Base-by-base conservation (phyloP, 148 eudicot species). In the Chenopodium berlandieri region DNA sequence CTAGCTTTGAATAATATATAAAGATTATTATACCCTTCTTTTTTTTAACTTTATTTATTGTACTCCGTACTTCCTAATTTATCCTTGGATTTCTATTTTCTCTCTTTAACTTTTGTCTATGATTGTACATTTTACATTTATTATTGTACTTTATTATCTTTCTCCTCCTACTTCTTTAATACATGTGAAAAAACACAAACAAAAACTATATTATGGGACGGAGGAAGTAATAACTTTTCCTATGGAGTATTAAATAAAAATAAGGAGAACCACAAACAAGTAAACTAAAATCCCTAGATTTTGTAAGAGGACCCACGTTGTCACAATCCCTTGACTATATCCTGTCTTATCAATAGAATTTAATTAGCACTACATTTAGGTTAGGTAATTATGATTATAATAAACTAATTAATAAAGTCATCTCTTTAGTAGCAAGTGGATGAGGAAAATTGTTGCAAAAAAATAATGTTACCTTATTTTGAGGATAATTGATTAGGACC, bases 401-500 rank as follows among this genome's bases (percentile, higher is more conserved):
- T n/a, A 50, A 10, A 9, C 6, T 20, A 13, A 11, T 56, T 14
- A 52, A 69, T 3, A 69, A 76, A 40, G n/a, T 11, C 25, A 75
- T 27, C 34, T 37, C 14, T 69, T 71, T 20, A 73, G 7, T 16
- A 9, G 86, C 79, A 83, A 79, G 86, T 79, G 75, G 86, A 79
- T 83, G 78, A 75, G 70, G 70, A 75, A 83, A 63, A 23, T 44
- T 63, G 67, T 44, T 70, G 34, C 79, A 44, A 4, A 56, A 37
- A 71, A 40, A 71, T 40, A 71, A 66, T 73, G 32, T 27, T 82
- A 75, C 46, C 73, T 52, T 20, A 71, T 23, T 32, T 46, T 73
- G 69, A 37, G 58, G 78, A 54, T 69, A 75, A 77, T 74, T 84
- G 86, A 84, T 76, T 75, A 76, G 48, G 83, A 84, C 83, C 13